phyloP scores from a whole-genome alignment of 441 rosid genomes.

The Adansonia rubrostipa region DNA sequence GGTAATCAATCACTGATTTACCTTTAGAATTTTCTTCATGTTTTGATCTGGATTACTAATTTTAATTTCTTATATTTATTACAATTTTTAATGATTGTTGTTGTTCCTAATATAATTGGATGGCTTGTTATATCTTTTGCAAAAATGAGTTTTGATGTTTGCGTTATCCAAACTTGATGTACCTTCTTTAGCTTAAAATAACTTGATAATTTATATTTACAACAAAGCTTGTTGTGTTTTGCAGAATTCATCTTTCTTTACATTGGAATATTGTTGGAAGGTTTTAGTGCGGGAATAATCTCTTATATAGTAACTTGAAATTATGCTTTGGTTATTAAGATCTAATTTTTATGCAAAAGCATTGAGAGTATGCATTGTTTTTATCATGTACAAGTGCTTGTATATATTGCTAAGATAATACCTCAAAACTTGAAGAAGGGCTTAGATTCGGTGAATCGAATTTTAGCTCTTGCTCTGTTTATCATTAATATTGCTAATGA shows the following conservation, averaged over 20 bases:
- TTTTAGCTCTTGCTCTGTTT: slow-evolving; percentile 30
- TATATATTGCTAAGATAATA: slow-evolving; percentile 87
- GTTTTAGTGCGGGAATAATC: slow-evolving; percentile 91
- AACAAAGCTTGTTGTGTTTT: slow-evolving; percentile 21
- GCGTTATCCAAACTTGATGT: neutral
- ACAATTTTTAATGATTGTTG: slow-evolving; percentile 93
- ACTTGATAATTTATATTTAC: slow-evolving; percentile 8
- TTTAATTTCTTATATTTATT: slow-evolving; percentile 8
- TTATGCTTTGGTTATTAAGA: slow-evolving; percentile 21
- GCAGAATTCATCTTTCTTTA: slow-evolving; percentile 93
- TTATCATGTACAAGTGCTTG: slow-evolving; percentile 65
- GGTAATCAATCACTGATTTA: slow-evolving; percentile 42
- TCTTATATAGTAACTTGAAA: slow-evolving; percentile 72
- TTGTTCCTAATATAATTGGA: slow-evolving; percentile 90
- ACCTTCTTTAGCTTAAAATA: slow-evolving; percentile 2
- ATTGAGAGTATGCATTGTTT: slow-evolving; percentile 3
- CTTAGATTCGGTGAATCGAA: slow-evolving; percentile 90
- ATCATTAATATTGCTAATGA: slow-evolving; percentile 11
- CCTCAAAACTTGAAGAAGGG: slow-evolving; percentile 88
- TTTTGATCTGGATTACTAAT: neutral
- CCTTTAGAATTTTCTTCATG: neutral
- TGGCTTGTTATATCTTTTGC: slow-evolving; percentile 96
- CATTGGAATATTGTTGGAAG: slow-evolving; percentile 93
- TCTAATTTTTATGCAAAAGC: slow-evolving; percentile 7
- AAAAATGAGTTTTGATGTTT: slow-evolving; percentile 50